Base-by-base conservation (phyloP, 169 alveolate genomes). In the Plasmodium ovale region DNA sequence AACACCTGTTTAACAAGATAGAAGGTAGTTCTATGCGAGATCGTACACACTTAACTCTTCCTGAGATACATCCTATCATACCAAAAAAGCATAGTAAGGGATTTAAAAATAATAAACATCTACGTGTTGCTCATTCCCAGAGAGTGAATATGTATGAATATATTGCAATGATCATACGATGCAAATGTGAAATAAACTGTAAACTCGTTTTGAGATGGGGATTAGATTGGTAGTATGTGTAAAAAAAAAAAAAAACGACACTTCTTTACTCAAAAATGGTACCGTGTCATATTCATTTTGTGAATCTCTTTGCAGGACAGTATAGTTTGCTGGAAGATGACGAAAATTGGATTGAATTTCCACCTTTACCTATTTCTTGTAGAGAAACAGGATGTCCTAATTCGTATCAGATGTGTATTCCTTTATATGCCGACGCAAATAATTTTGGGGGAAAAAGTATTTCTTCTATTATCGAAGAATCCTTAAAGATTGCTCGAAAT, bases 371-470 rank as follows among this genome's bases (percentile, higher is more conserved):
- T 21, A 27, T 77, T 21, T 37, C 77, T 16, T 77, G 88, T 68
- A 59, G 88, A 62, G 69, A 59, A 62, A 77, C 77, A 2, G 73
- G 77, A 10, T 77, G 88, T 21, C 88, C 88, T 35, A 16, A 77
- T 29, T 0, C 88, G 23, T 77, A 77, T 62, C 59, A 77, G 25
- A 77, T 77, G 74, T 77, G 88, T 39, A 10, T 64, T 19, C 88
- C 88, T 10, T 31, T 77, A 51, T 60, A 2, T 42, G 25, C 23
- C 12, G 67, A 62, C 21, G 19, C 16, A 6, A 23, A 65, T 6
- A 77, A 60, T n/a, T 77, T 44, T 37, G 58, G 25, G 1, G 74
- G 77, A 44, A 77, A 42, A 27, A 47, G 29, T 16, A 21, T 77
- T 49, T 3, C 29, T 0, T 58, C 14, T 1, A 25, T 77, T 4